Percentiles rank a stretch among this genome's conserved stretches.
Conservation (phyloP, 148 eudicot genomes). For the Heliamphora exappendiculata region DNA sequence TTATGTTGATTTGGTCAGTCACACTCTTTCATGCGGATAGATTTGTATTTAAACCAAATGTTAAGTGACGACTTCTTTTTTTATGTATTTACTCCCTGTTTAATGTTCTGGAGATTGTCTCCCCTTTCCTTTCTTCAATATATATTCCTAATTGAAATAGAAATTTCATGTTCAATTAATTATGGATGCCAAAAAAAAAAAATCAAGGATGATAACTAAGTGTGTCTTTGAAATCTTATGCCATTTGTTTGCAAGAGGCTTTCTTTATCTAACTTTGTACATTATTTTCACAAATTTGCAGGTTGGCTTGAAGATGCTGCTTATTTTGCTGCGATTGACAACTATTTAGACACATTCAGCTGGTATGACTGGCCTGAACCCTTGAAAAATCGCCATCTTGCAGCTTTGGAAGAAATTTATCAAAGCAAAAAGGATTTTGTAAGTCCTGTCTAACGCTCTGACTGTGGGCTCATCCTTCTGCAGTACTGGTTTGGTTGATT, state of each 20-base stretch:
- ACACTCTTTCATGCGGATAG: neutral
- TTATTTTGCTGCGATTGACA: slow-evolving; percentile 92
- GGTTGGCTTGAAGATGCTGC: slow-evolving; percentile 99
- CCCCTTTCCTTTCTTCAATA: neutral
- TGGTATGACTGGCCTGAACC: slow-evolving; percentile 99
- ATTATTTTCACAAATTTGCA: slow-evolving; percentile 20
- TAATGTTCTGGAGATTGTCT: neutral
- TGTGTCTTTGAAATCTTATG: neutral
- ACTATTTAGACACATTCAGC: slow-evolving; percentile 43
- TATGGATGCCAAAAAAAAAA: neutral
- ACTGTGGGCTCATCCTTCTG: neutral
- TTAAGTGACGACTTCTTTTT: neutral
- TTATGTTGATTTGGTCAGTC: neutral
- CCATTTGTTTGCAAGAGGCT: slow-evolving; percentile 1
- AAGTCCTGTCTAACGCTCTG: slow-evolving; percentile 30
- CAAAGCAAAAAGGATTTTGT: slow-evolving; percentile 72
- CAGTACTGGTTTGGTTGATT: neutral
- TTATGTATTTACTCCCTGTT: neutral
- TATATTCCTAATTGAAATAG: neutral
- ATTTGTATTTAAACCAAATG: neutral
- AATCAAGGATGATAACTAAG: neutral
- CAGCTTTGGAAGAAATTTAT: slow-evolving; percentile 75
- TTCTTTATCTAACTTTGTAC: neutral
- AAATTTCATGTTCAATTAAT: neutral
- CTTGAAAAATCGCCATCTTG: slow-evolving; percentile 76